Percentiles rank a stretch among this genome's conserved stretches.
phyloP scores from a whole-genome alignment of 768 basidiomycete species.

The Agaricus blazei region DNA sequence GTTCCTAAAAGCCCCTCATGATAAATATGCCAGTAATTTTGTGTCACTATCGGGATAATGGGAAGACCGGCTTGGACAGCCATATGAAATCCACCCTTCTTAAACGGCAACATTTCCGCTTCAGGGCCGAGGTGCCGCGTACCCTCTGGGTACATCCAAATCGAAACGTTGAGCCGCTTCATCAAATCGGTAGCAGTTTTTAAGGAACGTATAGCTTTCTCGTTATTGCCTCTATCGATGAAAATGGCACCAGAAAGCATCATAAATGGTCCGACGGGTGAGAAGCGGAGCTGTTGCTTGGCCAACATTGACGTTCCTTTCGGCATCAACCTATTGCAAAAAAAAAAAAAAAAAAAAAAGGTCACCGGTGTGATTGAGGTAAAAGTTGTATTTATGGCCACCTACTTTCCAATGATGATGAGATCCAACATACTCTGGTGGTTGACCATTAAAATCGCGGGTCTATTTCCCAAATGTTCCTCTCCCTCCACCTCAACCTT shows the following conservation, averaged over 20 bases:
- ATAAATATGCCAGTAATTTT: conserved; percentile 92
- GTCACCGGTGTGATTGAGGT: background rate
- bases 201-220: conserved; percentile 70
- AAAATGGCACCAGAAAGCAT: conserved; percentile 86
- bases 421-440: conserved; percentile 95
- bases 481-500: conserved; percentile 78
- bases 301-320: conserved; percentile 83
- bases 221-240: conserved; percentile 79
- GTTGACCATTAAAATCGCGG: conserved; percentile 78
- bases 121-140: conserved; percentile 71
- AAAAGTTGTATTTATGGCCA: background rate
- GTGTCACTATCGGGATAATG: conserved; percentile 85
- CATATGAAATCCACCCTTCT: conserved; percentile 97
- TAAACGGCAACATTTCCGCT: conserved; percentile 78
- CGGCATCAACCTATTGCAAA: conserved; percentile 65
- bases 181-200: conserved; percentile 74
- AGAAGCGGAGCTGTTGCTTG: conserved; percentile 83
- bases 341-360: conserved; percentile 5
- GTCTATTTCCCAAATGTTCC: conserved; percentile 69
- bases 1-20: conserved; percentile 68
- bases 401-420: conserved; percentile 72
- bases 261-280: conserved; percentile 92
- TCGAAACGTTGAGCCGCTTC: conserved; percentile 61
- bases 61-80: conserved; percentile 89
- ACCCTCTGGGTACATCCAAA: conserved; percentile 97